Evolutionary conservation across 2,329 filamentous ascomycete genomes (phyloP), one percentile per base, ranked within the genome.

Genomic region (Chrysoporthe cubensis): DNA sequence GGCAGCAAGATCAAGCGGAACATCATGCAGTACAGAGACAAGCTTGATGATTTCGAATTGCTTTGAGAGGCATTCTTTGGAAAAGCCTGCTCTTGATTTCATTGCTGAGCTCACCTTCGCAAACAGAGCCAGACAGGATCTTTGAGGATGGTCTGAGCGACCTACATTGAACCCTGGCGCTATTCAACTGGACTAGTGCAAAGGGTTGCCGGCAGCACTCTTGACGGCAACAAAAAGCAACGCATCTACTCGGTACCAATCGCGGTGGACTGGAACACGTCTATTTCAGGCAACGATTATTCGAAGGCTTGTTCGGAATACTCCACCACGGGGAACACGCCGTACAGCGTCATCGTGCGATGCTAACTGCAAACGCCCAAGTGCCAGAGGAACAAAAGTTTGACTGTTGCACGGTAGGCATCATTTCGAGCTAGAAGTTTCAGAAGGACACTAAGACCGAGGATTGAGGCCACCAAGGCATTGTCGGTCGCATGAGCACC

Each of bases 1-100:
- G 93, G 93, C 69, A 96, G 93, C 80, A 97, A 97, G 91, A 94
- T 98, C 79, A 97, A 97, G 90, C 88, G 91, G 77, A 96, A 94
- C 77, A 97, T 97, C 71, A 90, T 97, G 88, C 93, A 92, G 80
- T 98, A 97, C 78, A 89, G 93, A 74, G 94, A 97, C 80, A 93
- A 97, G 83, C 80, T 97, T 80, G 95, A 98, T 80, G 95, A 98
- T 80, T 98, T 97, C 76, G 95, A 98, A 82, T 82, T 97, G 76
- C 82, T 97, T 74, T 96, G 79, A 88, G 64, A 11, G 21, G 16
- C 42, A n/a, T 50, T 18, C 21, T 32, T 60, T 18, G 21, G 46
- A 5, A 48, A 3, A 21, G 50, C 18, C n/a, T 43, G 57, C 37
- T 5, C n/a, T 40, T 34, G 64, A 54, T 32, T 43, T 44, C 43